Evolutionary conservation across 148 eudicot species (phyloP), one percentile per base, ranked within the genome.

Genomic region (Pharnaceum exiguum): DNA sequence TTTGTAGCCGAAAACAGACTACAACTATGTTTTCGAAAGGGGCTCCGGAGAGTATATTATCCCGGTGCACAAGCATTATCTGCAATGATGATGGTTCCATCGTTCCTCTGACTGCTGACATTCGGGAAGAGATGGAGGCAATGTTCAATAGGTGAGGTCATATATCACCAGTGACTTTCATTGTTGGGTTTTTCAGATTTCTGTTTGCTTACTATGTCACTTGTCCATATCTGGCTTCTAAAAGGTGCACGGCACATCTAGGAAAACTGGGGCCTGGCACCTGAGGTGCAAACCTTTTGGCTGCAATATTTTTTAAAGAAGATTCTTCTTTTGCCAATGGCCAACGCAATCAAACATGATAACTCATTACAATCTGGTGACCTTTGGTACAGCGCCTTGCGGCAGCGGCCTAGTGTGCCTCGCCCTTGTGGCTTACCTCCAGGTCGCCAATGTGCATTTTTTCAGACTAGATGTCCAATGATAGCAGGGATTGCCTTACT

Each of bases 1-100:
- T 94, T 43, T 89, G 99, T 67, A 83, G 73, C 77, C 85, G 85
- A 56, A 89, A 94, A 72, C 93, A 94, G 72, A 84, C 87, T 56
- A 75, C 83, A 72, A 79, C 82, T 49, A 86, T 94, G 91, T 89
- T 86, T 58, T 82, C 99, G 43, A 94, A 89, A 82, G 99, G 99
- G 52, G 96, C 99, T 24, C 99, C 99, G 22, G 99, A 94, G 82
- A 94, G 93, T 72, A 85, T 94, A 50, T 56, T 94, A 42, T 72
- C 96, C 57, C 78, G 95, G 71, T 94, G 96, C 75, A 68, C 99
- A 28, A 86, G 77, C 51, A 77, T 94, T 51, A 71, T 94, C 26
- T 89, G 95, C 71, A 86, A 94, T 70, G 85, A 82, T 46, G 85
- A 84, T 66, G 95, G 96, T 63, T 89, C 95, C 48, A 70, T 83